Percentiles rank a stretch among this genome's conserved stretches.
Evolutionary conservation across 2,329 filamentous ascomycete genomes (phyloP).

Genomic region (Hymenotorrendiella dingleyae): DNA sequence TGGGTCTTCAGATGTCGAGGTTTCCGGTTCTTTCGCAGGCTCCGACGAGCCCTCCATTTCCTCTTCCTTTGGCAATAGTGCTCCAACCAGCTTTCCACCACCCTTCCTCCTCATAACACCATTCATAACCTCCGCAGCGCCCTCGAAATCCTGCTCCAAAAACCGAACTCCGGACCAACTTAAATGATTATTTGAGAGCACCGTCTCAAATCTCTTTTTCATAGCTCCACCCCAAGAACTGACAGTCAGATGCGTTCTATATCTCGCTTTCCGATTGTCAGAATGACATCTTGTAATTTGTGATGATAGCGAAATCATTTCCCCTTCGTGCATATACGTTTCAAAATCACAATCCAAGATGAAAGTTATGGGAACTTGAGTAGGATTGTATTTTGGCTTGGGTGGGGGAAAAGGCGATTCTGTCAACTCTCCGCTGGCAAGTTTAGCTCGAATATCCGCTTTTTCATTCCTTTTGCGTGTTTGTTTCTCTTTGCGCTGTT

Average conservation of each 20-base stretch:
- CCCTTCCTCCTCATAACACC: conserved; percentile 56
- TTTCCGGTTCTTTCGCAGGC: too few relatives aligned
- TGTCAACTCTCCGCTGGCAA: conserved; percentile 26
- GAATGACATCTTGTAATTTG: conserved; percentile 88
- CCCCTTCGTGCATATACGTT: conserved; percentile 78
- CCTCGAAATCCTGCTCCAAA: conserved; percentile 66
- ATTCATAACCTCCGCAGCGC: conserved; percentile 60
- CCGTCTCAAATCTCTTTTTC: conserved; percentile 71
- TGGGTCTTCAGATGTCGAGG: neutral
- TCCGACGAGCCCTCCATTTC: too few relatives aligned
- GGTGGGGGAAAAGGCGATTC: conserved; percentile 7
- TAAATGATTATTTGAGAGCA: conserved; percentile 63
- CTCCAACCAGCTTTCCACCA: conserved; percentile 53
- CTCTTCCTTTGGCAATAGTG: conserved; percentile 14
- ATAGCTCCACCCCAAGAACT: conserved; percentile 73
- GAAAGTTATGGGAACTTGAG: conserved; percentile 68
- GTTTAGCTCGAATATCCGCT: conserved; percentile 39
- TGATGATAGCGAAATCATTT: conserved; percentile 72
- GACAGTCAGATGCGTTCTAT: conserved; percentile 66
- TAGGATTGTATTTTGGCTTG: conserved; percentile 24
- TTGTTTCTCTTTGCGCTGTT: conserved; percentile 45
- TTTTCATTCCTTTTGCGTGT: conserved; percentile 42
- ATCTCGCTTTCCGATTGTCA: conserved; percentile 68
- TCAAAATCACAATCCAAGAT: conserved; percentile 93
- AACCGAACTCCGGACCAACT: conserved; percentile 78